These are phyloP conservation scores for Sphagnum tenellum DNA, from an alignment of 225 moss, liverwort and hornwort species.

Conservation along the genomic window DNA sequence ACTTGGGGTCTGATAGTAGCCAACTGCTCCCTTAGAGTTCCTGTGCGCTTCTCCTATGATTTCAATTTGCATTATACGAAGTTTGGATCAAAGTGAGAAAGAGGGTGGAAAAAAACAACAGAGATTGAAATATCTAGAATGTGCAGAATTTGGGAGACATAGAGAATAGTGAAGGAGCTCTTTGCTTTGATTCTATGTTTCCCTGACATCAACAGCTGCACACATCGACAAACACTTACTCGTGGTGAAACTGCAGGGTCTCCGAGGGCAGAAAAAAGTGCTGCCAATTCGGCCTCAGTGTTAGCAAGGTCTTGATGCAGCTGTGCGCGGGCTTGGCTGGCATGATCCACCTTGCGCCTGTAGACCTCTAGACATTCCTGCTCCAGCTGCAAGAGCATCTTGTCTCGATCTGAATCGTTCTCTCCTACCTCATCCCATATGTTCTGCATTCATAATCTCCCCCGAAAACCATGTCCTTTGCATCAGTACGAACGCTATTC, in stretches of 20 bases:
- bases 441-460: slow-evolving; percentile 29
- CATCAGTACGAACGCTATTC: background rate
- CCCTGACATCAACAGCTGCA: slow-evolving; percentile 11
- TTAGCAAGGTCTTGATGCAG: slow-evolving; percentile 48
- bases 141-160: no score
- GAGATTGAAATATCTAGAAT: no score
- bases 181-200: background rate
- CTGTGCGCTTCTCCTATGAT: slow-evolving; percentile 59
- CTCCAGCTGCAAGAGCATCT: slow-evolving; percentile 62
- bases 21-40: slow-evolving; percentile 76
- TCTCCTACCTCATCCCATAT: slow-evolving; percentile 65
- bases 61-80: no score
- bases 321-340: slow-evolving; percentile 40
- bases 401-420: slow-evolving; percentile 47
- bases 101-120: no score
- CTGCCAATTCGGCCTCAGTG: slow-evolving; percentile 41
- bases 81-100: no score
- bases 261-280: slow-evolving; percentile 40
- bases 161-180: no score
- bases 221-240: no score
- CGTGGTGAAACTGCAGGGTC: slow-evolving; percentile 32
- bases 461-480: background rate
- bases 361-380: slow-evolving; percentile 58
- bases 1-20: slow-evolving; percentile 43
- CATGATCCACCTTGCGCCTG: slow-evolving; percentile 52